Evolutionary conservation across 2,329 filamentous ascomycete genomes (phyloP), one percentile per base, ranked within the genome.

Genomic region (Aureobasidium sp.): DNA sequence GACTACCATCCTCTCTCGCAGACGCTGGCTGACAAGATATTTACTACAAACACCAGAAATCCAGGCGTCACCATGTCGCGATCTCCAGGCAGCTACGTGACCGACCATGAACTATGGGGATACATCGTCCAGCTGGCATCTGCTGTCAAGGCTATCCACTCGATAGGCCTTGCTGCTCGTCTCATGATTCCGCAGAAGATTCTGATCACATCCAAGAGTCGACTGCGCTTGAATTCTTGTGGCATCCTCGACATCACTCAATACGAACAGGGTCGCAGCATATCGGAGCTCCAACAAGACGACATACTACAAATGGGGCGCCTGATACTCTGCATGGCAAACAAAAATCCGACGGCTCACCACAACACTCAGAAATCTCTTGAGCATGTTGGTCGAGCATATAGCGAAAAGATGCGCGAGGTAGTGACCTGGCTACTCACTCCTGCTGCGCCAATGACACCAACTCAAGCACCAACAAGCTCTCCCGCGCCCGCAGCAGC

Each of bases 1-100:
- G 91, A 96, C 73, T 99, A 96, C 71, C 90, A 94, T 70, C 93
- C 94, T 1, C 81, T 94, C 22, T 90, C 93, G 2, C 95, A 94
- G 74, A 96, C 93, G 0, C 82, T 99, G 27, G 85, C 88, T 37
- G 93, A 97, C 70, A 85, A 89, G 68, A 90, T 97, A 70, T 86
- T 91, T 68, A 62, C 68, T 63, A 69, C 69, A 42, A 60, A 70
- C 20, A 66, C 65, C 68, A 66, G 68, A 66, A 61, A 65, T 48
- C 47, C 63, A 1, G 63, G 42, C 34, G 62, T 31, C n/a, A 22
- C 25, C 20, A 15, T 57, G 20, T 48, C 62, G 17, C 29, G 63
- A 47, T 55, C 62, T 20, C 51, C 57, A 14, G 60, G 45, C 25
- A 61, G 75, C 70, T 68, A 83, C 76, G 70, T 91, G 25, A 75